Base-by-base conservation (phyloP, 805 yeast genomes). In the Wickerhamomyces tratensis region DNA sequence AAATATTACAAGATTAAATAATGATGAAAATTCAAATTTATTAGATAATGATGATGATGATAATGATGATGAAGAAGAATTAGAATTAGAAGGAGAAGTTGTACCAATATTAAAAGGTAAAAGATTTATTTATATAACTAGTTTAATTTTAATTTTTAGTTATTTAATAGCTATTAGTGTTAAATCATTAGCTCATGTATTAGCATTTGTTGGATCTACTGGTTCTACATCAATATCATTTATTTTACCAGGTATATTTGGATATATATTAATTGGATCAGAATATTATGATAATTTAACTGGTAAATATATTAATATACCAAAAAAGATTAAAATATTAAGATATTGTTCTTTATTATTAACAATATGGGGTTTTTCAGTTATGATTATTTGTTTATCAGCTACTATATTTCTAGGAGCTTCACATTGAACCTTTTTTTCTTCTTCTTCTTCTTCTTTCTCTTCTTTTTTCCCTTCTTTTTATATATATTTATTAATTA, bases 211-310 rank as follows among this genome's bases (percentile, higher is more conserved):
- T 5, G 97, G 97, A 2, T 85, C 96, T 1, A 87, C 96, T 0
- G 96, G 96, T 0, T 86, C 95, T 1, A 88, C 96, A 0, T 77
- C 95, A 6, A 87, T 89, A 41, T 87, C 96, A 11, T 88, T 88
- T 57, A 87, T 86, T 29, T 68, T 88, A 39, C 97, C 97, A 0
- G 96, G 96, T 0, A 64, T 86, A 25, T 86, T 88, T 57, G 95
- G 91, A 5, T 86, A 74, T 62, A 79, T 74, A 51, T 67, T 88
- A 45, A 73, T 85, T 42, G 82, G 77, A n/a, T 63, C 74, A 6
- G 72, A 68, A 39, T 52, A 45, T 43, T 38, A 44, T 25, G 65
- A 35, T 53, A 59, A 6, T 49, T 49, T 42, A 46, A 61, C 41
- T 41, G 63, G 50, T 45, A 54, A 38, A 41, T 54, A 41, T 58